A percentile compares a stretch with the other conserved stretches of the same genome.
phyloP scores from a whole-genome alignment of 768 basidiomycete genomes.

The Pulveroboletus sp. region DNA sequence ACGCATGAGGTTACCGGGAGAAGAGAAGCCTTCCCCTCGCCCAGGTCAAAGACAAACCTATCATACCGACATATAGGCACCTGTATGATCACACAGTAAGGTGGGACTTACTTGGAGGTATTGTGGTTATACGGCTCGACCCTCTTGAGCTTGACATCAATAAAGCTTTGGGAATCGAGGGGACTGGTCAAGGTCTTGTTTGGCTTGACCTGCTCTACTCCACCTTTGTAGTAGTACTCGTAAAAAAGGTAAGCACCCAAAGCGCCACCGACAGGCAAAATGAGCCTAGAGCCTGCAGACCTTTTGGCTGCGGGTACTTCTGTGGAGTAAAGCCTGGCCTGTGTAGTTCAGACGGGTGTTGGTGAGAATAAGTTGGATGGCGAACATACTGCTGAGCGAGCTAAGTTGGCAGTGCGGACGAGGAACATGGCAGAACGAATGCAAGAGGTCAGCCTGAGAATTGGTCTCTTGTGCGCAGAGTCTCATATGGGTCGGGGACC shows the following conservation, averaged over 20 bases:
- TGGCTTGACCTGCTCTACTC: constrained; percentile 36
- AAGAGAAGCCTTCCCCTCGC: constrained; percentile 70
- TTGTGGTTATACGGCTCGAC: constrained; percentile 92
- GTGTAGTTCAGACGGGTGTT: background rate
- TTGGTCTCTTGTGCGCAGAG: background rate
- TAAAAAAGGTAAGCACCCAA: constrained; percentile 42
- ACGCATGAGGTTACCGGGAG: constrained; percentile 78
- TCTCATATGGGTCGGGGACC: constrained; percentile 9
- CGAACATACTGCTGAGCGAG: constrained; percentile 39
- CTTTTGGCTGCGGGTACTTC: constrained; percentile 41
- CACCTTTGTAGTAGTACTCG: constrained; percentile 41
- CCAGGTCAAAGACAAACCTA: constrained; percentile 79
- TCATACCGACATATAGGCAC: background rate
- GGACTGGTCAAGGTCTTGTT: constrained; percentile 51
- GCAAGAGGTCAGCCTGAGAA: background rate
- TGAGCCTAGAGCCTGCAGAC: constrained; percentile 44
- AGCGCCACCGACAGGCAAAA: constrained; percentile 37
- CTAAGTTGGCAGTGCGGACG: constrained; percentile 33
- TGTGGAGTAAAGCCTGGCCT: constrained; percentile 47
- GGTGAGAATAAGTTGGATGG: background rate
- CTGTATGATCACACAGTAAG: background rate
- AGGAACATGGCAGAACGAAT: constrained; percentile 39
- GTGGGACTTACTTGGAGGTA: constrained; percentile 57
- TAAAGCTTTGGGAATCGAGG: constrained; percentile 68
- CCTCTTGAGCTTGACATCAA: constrained; percentile 79